Base-by-base conservation (phyloP, 1,284 basidiomycete genomes). In the Inonotus obliquus region DNA sequence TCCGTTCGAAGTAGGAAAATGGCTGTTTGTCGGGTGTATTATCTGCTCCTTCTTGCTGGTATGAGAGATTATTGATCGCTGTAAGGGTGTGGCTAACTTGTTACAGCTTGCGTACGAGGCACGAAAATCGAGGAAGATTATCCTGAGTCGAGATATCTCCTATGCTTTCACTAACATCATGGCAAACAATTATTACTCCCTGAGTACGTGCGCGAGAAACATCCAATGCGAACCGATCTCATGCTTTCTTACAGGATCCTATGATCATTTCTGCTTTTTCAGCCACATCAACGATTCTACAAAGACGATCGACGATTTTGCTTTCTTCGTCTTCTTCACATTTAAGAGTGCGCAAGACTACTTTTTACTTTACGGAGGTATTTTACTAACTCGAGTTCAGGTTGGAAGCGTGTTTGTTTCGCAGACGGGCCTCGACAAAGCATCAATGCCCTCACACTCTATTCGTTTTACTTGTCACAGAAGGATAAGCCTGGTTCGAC, bases 251-350 rank as follows among this genome's bases (percentile, higher is more conserved):
- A 27, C 70, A 91, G 92, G 92, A 61, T 94, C 91, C 52, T 99
- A 98, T 74, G 89, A 97, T 73, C 92, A 97, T 74, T 98, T 97
- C 72, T 98, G 96, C 76, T 95, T 99, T 79, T 99, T 98, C 74
- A 89, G 91, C 68, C 94, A 97, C 69, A 98, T 99, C 76, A 89
- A 90, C 70, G 89, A 92, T 70, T 98, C 96, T 37, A 96, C 94
- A 35, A 98, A 97, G 82, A 89, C 87, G 68, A 95, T 91, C 74
- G 96, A 99, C 74, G 94, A 97, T 71, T 94, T 98, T 75, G 94
- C 96, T 54, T 98, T 99, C 82, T 99, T 98, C 75, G 86, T 98
- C 73, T 99, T 98, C 84, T 99, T 99, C 78, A 92, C 92, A 1
- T 99, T 99, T 85, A 99, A 99, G 80, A 94, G 94, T 92, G 62